Evolutionary conservation across 2,329 filamentous ascomycete genomes (phyloP).

Genomic region (Nigrospora sphaerica): DNA sequence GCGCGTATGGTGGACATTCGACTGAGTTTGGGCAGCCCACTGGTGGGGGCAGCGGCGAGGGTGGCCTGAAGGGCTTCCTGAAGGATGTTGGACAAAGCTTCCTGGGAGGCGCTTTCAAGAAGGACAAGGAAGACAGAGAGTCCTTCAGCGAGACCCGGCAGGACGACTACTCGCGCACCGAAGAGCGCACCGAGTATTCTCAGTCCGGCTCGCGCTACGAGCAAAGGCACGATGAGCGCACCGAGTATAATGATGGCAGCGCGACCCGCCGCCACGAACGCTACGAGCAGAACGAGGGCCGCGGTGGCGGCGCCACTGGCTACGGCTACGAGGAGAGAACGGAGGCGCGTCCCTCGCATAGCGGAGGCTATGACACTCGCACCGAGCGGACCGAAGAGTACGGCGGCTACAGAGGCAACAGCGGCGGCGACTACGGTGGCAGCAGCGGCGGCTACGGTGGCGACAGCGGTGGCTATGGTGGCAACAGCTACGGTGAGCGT

Average conservation of each 20-base stretch:
- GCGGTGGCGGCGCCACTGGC: slow-evolving; percentile 30
- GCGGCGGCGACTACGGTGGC: slow-evolving; percentile 14
- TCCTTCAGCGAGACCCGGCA: slow-evolving; percentile 45
- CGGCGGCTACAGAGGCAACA: slow-evolving; percentile 1
- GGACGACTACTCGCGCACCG: slow-evolving; percentile 51
- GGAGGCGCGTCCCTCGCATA: slow-evolving; percentile 42
- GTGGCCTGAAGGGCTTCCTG: slow-evolving; percentile 63
- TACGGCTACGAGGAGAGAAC: slow-evolving; percentile 54
- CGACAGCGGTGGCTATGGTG: slow-evolving; percentile 15
- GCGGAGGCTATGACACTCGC: slow-evolving; percentile 51
- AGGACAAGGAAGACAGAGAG: slow-evolving; percentile 42
- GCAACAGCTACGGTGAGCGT: slow-evolving; percentile 11
- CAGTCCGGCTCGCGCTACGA: slow-evolving; percentile 50
- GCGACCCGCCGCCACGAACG: slow-evolving; percentile 53
- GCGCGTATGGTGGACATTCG: slow-evolving; percentile 12
- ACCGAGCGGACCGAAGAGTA: slow-evolving; percentile 36
- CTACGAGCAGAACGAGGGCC: slow-evolving; percentile 48
- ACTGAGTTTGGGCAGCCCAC: no score
- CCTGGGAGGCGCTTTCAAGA: slow-evolving; percentile 53
- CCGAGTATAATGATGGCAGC: slow-evolving; percentile 49
- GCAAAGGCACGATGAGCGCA: slow-evolving; percentile 53
- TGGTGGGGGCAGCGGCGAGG: slow-evolving; percentile 34
- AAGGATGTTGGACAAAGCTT: slow-evolving; percentile 61
- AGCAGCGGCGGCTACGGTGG: slow-evolving; percentile 12
- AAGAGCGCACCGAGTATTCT: slow-evolving; percentile 56